Evolutionary conservation across 2,329 filamentous ascomycete genomes (phyloP).

Genomic region (Camptophora hylomeconis): DNA sequence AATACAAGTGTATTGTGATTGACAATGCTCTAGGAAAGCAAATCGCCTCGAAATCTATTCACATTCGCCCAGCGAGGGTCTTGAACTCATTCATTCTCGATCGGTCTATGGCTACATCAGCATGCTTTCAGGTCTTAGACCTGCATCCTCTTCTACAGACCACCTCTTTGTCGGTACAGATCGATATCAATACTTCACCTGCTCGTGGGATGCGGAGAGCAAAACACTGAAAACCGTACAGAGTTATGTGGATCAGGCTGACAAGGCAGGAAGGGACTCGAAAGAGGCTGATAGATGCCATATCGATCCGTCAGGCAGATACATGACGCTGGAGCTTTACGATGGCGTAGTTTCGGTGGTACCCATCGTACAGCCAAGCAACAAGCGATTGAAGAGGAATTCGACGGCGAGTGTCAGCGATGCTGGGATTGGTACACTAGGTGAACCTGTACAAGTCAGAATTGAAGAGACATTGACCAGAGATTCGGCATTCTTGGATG

Average conservation of each 20-base stretch:
- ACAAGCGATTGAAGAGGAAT: slow-evolving; percentile 24
- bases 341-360: slow-evolving; percentile 55
- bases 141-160: slow-evolving; percentile 60
- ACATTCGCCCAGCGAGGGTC: slow-evolving; percentile 45
- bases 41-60: slow-evolving; percentile 79
- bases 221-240: slow-evolving; percentile 43
- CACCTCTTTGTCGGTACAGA: slow-evolving; percentile 89
- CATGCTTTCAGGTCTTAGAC: slow-evolving; percentile 68
- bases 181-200: slow-evolving; percentile 77
- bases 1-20: neutral
- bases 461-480: slow-evolving; percentile 56
- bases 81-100: slow-evolving; percentile 54
- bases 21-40: slow-evolving; percentile 47
- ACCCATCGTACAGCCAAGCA: slow-evolving; percentile 44
- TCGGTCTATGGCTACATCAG: slow-evolving; percentile 74
- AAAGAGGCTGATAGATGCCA: slow-evolving; percentile 73
- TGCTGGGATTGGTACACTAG: slow-evolving; percentile 41
- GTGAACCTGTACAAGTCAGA: slow-evolving; percentile 47
- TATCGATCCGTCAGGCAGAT: slow-evolving; percentile 64
- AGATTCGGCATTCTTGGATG: slow-evolving; percentile 52
- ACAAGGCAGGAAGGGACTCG: slow-evolving; percentile 54
- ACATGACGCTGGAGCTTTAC: slow-evolving; percentile 54
- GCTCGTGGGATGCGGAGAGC: slow-evolving; percentile 59
- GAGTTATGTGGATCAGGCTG: slow-evolving; percentile 46
- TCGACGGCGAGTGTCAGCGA: slow-evolving; percentile 16